Percentiles rank a stretch among this genome's conserved stretches.
These are phyloP conservation scores for Trichoderma citrinoviride DNA, from an alignment of 2,329 filamentous ascomycete genomes.

Conservation along the genomic window DNA sequence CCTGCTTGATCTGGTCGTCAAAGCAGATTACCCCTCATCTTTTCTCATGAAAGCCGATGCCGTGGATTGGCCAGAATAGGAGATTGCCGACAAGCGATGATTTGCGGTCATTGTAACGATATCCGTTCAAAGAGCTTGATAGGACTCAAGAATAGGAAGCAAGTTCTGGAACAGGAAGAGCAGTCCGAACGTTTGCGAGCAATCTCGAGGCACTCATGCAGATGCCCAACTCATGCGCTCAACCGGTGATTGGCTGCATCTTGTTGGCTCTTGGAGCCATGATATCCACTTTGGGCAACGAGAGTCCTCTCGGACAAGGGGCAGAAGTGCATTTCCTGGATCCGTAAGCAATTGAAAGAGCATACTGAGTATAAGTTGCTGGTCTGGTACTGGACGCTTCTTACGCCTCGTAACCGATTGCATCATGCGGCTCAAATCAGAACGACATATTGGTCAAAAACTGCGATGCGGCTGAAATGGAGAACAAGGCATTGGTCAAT, in stretches of 20 bases:
- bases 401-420: neutral
- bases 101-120: no score
- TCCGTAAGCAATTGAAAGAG: neutral
- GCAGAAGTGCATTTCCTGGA: neutral
- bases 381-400: neutral
- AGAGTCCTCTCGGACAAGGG: neutral
- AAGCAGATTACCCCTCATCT: no score
- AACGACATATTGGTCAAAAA: neutral
- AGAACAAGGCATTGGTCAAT: neutral
- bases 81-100: no score
- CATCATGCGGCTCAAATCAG: neutral
- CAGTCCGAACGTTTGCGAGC: neutral
- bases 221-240: neutral
- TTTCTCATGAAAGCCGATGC: no score
- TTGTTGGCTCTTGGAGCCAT: neutral
- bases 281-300: neutral
- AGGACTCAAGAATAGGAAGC: neutral
- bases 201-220: neutral
- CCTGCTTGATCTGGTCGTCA: neutral
- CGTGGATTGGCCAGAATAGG: no score
- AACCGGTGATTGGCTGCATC: neutral
- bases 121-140: neutral
- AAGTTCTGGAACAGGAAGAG: neutral
- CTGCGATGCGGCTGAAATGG: neutral
- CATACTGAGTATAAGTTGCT: neutral